Evolutionary conservation across 768 basidiomycete species (phyloP), one percentile per base, ranked within the genome.

Genomic region (Termitomyces sp.): DNA sequence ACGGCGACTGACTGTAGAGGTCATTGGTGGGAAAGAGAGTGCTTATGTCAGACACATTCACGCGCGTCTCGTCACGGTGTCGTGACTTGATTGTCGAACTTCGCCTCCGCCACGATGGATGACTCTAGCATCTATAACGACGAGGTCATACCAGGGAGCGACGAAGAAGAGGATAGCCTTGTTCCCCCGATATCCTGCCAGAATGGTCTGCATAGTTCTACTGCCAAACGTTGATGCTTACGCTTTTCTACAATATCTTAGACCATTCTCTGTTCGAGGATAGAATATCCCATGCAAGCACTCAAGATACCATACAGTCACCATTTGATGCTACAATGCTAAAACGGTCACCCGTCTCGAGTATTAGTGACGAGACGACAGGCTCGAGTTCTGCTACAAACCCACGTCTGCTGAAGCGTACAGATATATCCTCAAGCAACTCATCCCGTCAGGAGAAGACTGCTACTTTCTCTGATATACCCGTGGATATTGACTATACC

Each of bases 81-180:
- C 18, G 59, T 62, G 56, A 65, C 59, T 51, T 41, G 4, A 39
- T 39, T 39, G 37, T n/a, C 6, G 7, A 37, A 37, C 39, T 29
- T 52, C n/a, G 16, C 18, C 51, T 18, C 16, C 3, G 16, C 59
- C 41, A 50, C 44, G 10, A 64, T 62, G 61, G 61, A 59, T 15
- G 55, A 58, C 29, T 4, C 61, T 9, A 24, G 61, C 57, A 59
- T 66, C 7, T 56, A 63, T 29, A 61, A 70, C 18, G 71, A 78
- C 57, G 80, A 80, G 67, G 67, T 80, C n/a, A 75, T 82, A 51
- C 76, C 76, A 26, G 81, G 79, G 63, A 83, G 81, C 65, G 77
- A 78, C 51, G 77, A 69, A 28, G 77, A 78, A 44, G 62, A 39
- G n/a, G 54, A 42, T 41, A 26, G 20, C 10, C 42, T 62, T 44